Evolutionary conservation across 768 basidiomycete species (phyloP).

Genomic region (Galerina marginata): DNA sequence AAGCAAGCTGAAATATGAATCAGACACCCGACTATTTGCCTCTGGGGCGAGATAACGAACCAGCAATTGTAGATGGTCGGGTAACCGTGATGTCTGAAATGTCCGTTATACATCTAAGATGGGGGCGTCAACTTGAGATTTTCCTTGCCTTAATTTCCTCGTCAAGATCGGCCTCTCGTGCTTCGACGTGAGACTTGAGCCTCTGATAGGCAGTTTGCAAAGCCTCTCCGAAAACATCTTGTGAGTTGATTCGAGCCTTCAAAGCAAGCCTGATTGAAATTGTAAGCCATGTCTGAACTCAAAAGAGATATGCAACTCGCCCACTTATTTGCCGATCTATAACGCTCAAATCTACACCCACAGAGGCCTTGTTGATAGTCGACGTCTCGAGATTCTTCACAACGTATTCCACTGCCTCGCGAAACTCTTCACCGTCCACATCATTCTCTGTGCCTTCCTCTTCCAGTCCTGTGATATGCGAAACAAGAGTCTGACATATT

Average conservation of each 20-base stretch:
- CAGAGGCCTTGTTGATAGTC: slow-evolving; percentile 57
- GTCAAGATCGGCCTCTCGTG: slow-evolving; percentile 63
- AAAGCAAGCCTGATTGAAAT: slow-evolving; percentile 51
- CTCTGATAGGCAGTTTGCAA: slow-evolving; percentile 56
- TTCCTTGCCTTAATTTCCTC: slow-evolving; percentile 61
- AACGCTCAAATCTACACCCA: slow-evolving; percentile 57
- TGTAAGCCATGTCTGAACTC: slow-evolving; percentile 10
- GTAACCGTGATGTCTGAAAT: slow-evolving; percentile 60
- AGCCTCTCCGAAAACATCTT: slow-evolving; percentile 65
- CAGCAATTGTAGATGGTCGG: slow-evolving; percentile 75
- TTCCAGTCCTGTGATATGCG: slow-evolving; percentile 56
- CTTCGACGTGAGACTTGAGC: slow-evolving; percentile 54
- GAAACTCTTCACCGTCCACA: slow-evolving; percentile 43
- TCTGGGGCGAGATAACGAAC: slow-evolving; percentile 42
- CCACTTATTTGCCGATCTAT: slow-evolving; percentile 64
- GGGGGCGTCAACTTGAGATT: neutral
- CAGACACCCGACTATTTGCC: neutral
- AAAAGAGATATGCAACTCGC: slow-evolving; percentile 41
- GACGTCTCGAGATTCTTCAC: slow-evolving; percentile 64
- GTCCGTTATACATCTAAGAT: slow-evolving; percentile 2
- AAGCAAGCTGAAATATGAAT: slow-evolving; percentile 46
- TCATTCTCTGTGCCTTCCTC: slow-evolving; percentile 47
- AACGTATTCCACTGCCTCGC: slow-evolving; percentile 57
- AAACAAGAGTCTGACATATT: slow-evolving; percentile 56
- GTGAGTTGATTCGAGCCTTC: slow-evolving; percentile 74